Percentiles rank a stretch among this genome's conserved stretches.
Evolutionary conservation across 176 grass and related monocot species (phyloP).

Genomic region (Aegilops longissima): DNA sequence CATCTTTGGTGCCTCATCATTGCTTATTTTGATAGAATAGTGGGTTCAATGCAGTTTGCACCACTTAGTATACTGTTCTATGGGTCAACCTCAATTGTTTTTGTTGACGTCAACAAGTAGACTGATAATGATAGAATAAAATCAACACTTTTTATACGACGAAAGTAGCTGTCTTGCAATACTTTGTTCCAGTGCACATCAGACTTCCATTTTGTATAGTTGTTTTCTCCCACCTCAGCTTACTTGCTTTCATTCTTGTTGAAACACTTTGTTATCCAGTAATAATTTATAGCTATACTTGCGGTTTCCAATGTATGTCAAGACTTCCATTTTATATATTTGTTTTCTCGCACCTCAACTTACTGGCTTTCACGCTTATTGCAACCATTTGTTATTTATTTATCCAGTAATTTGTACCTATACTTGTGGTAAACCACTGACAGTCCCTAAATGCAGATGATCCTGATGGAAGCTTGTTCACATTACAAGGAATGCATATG

Average conservation of each 20-base stretch:
- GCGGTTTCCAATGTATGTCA: not conserved
- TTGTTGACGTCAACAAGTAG: not conserved
- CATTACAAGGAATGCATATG: conserved; percentile 67
- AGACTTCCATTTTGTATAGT: not conserved
- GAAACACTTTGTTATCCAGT: not conserved
- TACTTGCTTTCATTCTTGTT: conserved; percentile 19
- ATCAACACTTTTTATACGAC: not conserved
- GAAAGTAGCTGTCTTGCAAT: not conserved
- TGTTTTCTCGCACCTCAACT: not conserved
- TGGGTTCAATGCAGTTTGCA: not conserved
- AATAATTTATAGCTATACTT: not conserved
- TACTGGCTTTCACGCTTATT: conserved; percentile 16
- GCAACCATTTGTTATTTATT: not conserved
- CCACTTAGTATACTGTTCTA: not conserved
- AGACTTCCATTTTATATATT: not conserved
- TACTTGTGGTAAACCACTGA: not conserved
- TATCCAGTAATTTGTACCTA: not conserved
- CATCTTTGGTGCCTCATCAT: not conserved
- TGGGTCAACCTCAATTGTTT: not conserved
- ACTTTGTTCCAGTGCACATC: not conserved
- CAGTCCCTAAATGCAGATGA: conserved; percentile 56
- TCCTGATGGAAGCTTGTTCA: conserved; percentile 61
- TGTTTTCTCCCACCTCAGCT: not conserved
- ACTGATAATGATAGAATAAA: not conserved
- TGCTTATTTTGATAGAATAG: not conserved